Conservation (phyloP, 1,139 yeast species). For the Diutina mesorugosa region DNA sequence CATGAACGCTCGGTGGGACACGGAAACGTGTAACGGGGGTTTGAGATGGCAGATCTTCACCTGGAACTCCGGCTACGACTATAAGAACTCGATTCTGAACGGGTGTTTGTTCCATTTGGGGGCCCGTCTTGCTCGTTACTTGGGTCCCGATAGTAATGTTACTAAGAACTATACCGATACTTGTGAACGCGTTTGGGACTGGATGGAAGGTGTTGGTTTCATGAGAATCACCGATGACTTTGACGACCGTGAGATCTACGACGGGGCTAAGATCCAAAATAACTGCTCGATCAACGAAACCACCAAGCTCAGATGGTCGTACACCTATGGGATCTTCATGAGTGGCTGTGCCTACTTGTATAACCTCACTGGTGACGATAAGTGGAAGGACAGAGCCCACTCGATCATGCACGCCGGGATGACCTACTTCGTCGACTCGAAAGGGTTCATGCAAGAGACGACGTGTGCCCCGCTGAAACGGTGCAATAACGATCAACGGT, state of each 20-base stretch:
- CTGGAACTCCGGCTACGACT: conserved; percentile 90
- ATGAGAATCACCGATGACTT: conserved; percentile 19
- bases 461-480: conserved; percentile 49
- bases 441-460: conserved; percentile 56
- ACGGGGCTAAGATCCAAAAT: conserved; percentile 57
- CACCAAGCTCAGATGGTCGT: conserved; percentile 67
- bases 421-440: conserved; percentile 30
- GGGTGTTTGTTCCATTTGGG: conserved; percentile 85
- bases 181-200: conserved; percentile 71
- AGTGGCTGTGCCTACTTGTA: conserved; percentile 77
- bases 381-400: conserved; percentile 55
- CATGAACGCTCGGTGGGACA: conserved; percentile 85
- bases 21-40: conserved; percentile 66
- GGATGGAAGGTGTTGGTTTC: conserved; percentile 59
- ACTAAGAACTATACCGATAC: conserved; percentile 52
- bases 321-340: conserved; percentile 72
- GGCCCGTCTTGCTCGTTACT: conserved; percentile 76
- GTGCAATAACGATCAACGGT: conserved; percentile 84
- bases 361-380: conserved; percentile 53
- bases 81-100: conserved; percentile 81
- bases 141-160: conserved; percentile 34
- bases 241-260: conserved; percentile 43
- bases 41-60: conserved; percentile 93
- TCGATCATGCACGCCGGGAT: conserved; percentile 39
- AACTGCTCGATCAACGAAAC: conserved; percentile 43